Conservation (phyloP, 2,329 filamentous ascomycete species). For the Hymenoscyphus fructigenus region DNA sequence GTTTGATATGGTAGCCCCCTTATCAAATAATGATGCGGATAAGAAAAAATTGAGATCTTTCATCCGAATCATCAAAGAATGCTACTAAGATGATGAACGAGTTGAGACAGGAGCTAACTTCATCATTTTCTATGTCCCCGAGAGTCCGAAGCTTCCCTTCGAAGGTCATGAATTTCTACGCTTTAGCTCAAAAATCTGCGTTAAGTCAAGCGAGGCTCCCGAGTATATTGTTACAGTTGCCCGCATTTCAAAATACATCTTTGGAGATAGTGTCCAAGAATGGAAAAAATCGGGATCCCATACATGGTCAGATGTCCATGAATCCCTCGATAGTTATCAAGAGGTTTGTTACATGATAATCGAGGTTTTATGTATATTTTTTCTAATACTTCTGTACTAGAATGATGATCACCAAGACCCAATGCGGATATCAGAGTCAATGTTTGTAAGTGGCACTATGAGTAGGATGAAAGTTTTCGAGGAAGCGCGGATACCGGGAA, state of each 20-base stretch:
- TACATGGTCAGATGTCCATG: too few relatives aligned
- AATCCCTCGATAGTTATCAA: too few relatives aligned
- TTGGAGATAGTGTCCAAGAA: neutral
- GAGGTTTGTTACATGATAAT: too few relatives aligned
- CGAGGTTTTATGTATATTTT: too few relatives aligned
- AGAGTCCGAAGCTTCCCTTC: neutral
- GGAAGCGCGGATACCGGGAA: conserved; percentile 32
- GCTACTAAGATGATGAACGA: neutral
- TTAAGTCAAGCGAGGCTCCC: neutral
- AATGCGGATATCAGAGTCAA: neutral
- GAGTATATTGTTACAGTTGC: neutral
- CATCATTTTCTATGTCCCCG: neutral
- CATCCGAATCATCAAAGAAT: neutral
- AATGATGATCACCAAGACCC: too few relatives aligned
- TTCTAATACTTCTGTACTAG: too few relatives aligned
- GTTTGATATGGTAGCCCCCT: neutral
- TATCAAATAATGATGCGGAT: neutral
- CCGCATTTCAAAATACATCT: neutral
- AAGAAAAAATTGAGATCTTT: neutral
- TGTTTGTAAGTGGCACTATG: neutral
- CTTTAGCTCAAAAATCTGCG: neutral
- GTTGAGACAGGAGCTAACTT: neutral
- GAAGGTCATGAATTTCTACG: neutral
- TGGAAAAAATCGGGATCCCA: neutral
- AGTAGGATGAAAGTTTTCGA: too few relatives aligned